Evolutionary conservation across 805 yeast genomes (phyloP).

Genomic region (Sugiyamaella boreocaroliniensis): DNA sequence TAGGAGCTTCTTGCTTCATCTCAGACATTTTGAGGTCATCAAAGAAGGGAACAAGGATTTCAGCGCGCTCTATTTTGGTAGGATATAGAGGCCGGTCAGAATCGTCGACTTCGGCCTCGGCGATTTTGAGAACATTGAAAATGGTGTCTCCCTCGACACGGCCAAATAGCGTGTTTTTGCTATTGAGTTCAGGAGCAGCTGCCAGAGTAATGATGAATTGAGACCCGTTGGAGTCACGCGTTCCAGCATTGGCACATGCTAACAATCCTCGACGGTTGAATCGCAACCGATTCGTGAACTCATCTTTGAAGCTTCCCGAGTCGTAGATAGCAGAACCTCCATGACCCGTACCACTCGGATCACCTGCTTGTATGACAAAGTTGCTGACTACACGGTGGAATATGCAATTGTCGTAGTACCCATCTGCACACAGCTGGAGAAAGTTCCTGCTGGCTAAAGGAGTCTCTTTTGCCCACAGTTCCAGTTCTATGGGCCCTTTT

Average conservation of each 20-base stretch:
- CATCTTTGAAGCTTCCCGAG: conserved; percentile 32
- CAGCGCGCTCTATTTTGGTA: conserved; percentile 35
- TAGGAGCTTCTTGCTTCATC: conserved; percentile 8
- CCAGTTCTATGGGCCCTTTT: conserved; percentile 54
- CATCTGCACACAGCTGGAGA: conserved; percentile 42
- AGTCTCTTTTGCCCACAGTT: conserved; percentile 63
- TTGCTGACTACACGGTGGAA: conserved; percentile 38
- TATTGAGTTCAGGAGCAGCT: conserved; percentile 40
- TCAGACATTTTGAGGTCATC: conserved; percentile 24
- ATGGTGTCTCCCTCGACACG: conserved; percentile 50
- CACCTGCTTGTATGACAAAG: conserved; percentile 36
- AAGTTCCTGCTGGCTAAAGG: conserved; percentile 46
- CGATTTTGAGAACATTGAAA: conserved; percentile 45
- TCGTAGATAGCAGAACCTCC: conserved; percentile 27
- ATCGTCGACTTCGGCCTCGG: conserved; percentile 40
- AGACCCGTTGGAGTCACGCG: conserved; percentile 30
- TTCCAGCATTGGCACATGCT: conserved; percentile 41
- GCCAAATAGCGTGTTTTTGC: conserved; percentile 47
- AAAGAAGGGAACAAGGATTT: conserved; percentile 45
- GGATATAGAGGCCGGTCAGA: conserved; percentile 48
- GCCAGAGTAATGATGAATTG: conserved; percentile 46
- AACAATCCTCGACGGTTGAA: conserved; percentile 49
- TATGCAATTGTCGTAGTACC: conserved; percentile 35
- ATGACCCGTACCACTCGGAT: conserved; percentile 29
- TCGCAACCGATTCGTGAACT: conserved; percentile 46